Evolutionary conservation across 306 rosid species (phyloP).

Genomic region (Trifolium subterraneum): DNA sequence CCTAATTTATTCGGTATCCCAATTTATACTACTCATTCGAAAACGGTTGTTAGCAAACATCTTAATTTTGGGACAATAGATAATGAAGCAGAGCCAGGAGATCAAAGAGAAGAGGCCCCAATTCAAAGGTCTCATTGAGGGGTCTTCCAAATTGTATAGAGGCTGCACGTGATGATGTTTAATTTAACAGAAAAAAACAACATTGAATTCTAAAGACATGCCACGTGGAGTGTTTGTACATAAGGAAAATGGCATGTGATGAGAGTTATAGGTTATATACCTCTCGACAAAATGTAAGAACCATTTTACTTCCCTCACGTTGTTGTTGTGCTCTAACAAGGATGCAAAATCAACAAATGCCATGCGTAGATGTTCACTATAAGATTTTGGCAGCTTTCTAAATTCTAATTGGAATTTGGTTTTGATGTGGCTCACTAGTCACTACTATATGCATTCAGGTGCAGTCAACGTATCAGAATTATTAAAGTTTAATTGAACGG

Average conservation of each 20-base stretch:
- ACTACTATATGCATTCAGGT: no score
- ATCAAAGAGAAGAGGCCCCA: conserved; percentile 37
- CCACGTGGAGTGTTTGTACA: conserved; percentile 74
- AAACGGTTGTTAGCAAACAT: conserved; percentile 41
- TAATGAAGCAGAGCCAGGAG: conserved; percentile 8
- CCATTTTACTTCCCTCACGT: conserved; percentile 43
- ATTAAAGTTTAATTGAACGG: no score
- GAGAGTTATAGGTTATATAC: conserved; percentile 2
- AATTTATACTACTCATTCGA: neutral
- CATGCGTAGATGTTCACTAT: conserved; percentile 6
- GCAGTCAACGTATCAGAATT: no score
- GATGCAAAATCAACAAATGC: conserved; percentile 7
- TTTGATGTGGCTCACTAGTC: no score
- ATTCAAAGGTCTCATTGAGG: neutral
- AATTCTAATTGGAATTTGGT: neutral
- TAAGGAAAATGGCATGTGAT: conserved; percentile 70
- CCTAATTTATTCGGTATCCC: no score
- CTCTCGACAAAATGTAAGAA: conserved; percentile 36
- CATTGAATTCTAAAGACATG: conserved; percentile 45
- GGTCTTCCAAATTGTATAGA: conserved; percentile 35
- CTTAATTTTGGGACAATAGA: neutral
- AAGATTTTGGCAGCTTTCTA: conserved; percentile 9
- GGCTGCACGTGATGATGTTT: conserved; percentile 68
- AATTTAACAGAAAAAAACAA: conserved; percentile 18
- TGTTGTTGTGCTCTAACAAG: conserved; percentile 49